Evolutionary conservation across 768 basidiomycete species (phyloP).

Genomic region (Trametopsis cervina): DNA sequence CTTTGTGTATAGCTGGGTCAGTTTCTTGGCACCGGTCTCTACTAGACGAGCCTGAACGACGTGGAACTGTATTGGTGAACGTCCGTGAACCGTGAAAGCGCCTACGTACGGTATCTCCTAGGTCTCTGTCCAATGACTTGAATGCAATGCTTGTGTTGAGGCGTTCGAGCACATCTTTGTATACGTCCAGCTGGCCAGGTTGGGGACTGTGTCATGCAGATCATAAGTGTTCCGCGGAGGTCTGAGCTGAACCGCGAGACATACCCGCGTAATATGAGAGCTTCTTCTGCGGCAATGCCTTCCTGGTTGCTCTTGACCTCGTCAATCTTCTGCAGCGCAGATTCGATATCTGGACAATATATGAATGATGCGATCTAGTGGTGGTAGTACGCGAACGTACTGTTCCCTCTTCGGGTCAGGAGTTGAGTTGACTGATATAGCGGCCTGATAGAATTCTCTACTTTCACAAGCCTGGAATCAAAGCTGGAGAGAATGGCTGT

Average conservation of each 20-base stretch:
- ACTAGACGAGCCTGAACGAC: conserved; percentile 53
- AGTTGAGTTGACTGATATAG: conserved; percentile 75
- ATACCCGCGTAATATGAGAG: conserved; percentile 72
- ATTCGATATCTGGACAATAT: conserved; percentile 61
- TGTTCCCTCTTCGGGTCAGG: conserved; percentile 62
- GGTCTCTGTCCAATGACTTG: conserved; percentile 50
- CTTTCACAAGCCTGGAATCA: conserved; percentile 71
- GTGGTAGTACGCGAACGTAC: conserved; percentile 34
- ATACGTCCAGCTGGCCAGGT: conserved; percentile 52
- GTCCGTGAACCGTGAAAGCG: background rate
- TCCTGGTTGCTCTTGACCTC: conserved; percentile 72
- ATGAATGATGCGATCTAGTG: background rate
- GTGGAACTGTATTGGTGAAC: background rate
- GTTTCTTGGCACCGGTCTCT: conserved; percentile 78
- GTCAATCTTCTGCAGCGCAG: conserved; percentile 70
- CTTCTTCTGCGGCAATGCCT: conserved; percentile 71
- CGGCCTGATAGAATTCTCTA: conserved; percentile 82
- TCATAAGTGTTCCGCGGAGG: background rate
- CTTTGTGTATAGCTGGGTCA: conserved; percentile 79
- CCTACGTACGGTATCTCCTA: conserved; percentile 44
- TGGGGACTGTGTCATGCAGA: conserved; percentile 48
- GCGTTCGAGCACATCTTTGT: conserved; percentile 68
- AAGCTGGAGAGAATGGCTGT: conserved; percentile 80
- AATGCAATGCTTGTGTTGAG: conserved; percentile 78
- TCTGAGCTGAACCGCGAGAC: conserved; percentile 13